Evolutionary conservation across 2,329 filamentous ascomycete species (phyloP), one percentile per base, ranked within the genome.

Genomic region (Neodidymelliopsis sp.): DNA sequence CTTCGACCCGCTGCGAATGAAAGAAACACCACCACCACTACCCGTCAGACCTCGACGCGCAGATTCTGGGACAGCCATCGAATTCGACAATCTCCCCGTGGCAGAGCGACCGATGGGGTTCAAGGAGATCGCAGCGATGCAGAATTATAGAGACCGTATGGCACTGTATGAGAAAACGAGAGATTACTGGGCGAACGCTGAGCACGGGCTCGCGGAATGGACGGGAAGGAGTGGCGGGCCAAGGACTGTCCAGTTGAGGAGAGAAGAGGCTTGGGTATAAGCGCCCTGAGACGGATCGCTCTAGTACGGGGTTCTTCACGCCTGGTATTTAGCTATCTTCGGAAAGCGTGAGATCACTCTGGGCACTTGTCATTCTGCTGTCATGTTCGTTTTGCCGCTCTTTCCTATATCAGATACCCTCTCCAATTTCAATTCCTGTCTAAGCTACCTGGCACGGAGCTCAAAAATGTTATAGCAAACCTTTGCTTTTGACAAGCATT

Each of bases 181-280:
- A 24, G 59, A 69, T 2, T 72, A 71, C 44, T 72, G 69, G 69
- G 68, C 69, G 9, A 57, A 48, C 37, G 65, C 63, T n/a, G 65
- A 71, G 35, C 68, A 72, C 49, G 69, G 67, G 6, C 31, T 71
- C 27, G 51, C 35, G 4, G 64, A 66, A 27, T 72, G 69, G 67
- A 63, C 65, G 6, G 59, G 44, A 3, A 51, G 45, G 29, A 49
- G 47, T 12, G 55, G 51, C 22, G 47, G 47, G 5, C 47, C 47
- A 11, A 52, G 49, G 11, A 34, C 42, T 9, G 16, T 38, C 4
- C 47, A 45, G 6, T n/a, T 50, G 20, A 36, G 40, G 11, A 40
- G 22, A 16, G 29, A 45, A 41, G 40, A 29, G 8, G 19, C 23
- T 7, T 36, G 35, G 47, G 4, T 30, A 2, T 40, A 29, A 40